Conservation (phyloP, 345 rosid species). For the Physaria fendleri region DNA sequence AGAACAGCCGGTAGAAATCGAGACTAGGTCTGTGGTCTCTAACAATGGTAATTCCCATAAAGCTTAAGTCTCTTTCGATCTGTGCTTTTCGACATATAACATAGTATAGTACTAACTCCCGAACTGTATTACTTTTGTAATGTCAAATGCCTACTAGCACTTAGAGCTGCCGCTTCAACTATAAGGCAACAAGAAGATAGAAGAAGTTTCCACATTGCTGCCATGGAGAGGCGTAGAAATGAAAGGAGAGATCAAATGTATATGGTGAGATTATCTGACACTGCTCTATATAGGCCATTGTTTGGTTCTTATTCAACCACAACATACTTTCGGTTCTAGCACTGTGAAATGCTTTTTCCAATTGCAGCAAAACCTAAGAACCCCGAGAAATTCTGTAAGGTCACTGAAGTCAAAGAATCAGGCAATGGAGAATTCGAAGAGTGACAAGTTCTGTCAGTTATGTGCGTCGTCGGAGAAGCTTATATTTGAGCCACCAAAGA, state of each 20-base stretch:
- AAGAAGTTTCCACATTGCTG: conserved; percentile 80
- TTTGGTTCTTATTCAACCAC: not conserved
- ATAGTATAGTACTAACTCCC: too few species aligned
- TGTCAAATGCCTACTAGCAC: conserved; percentile 48
- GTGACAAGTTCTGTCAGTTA: too few species aligned
- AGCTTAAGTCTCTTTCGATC: conserved; percentile 11
- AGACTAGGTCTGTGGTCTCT: conserved; percentile 74
- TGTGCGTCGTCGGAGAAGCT: too few species aligned
- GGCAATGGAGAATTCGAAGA: too few species aligned
- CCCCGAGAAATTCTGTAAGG: conserved; percentile 92
- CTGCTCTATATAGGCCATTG: conserved; percentile 40
- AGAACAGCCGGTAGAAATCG: too few species aligned
- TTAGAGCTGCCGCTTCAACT: conserved; percentile 93
- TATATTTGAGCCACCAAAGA: too few species aligned
- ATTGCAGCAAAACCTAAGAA: conserved; percentile 84
- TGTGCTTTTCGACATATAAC: not conserved
- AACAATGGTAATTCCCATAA: conserved; percentile 59
- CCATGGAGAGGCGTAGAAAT: conserved; percentile 88
- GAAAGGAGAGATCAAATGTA: conserved; percentile 79
- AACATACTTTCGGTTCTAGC: not conserved
- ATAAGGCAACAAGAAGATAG: conserved; percentile 88
- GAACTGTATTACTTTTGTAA: not conserved
- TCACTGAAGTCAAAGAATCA: too few species aligned
- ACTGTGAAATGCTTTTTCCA: conserved; percentile 18
- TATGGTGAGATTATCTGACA: not conserved